Evolutionary conservation across 2,329 filamentous ascomycete species (phyloP), one percentile per base, ranked within the genome.

Genomic region (Diplodia sapinea): DNA sequence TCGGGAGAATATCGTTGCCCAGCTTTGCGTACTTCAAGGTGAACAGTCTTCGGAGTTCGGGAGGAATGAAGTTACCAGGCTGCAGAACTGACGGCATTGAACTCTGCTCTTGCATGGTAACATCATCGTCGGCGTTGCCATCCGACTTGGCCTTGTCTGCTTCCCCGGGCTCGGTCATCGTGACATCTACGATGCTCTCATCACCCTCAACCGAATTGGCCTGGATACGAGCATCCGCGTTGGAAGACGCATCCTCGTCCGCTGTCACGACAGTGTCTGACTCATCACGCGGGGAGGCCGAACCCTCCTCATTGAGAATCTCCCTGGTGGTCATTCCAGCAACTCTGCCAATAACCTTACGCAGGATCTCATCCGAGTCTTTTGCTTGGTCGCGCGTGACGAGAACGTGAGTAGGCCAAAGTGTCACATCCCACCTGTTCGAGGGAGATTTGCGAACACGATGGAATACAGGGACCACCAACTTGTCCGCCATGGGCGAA

Each of bases 111-210:
- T 70, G 70, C 70, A 74, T 74, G 50, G 77, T 78, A 13, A 68
- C 52, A 33, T 68, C 67, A 23, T 51, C 40, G 26, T 75, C 72
- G 2, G 77, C 73, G 13, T 73, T 29, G 13, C 71, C 69, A 54
- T 73, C 71, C 9, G 69, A 55, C 71, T 74, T 71, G 29, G 70
- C 68, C 26, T 69, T 40, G 23, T 70, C 65, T 4, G 72, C 71
- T 68, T 84, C 81, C 17, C 75, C 75, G 2, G 82, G 81, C 72
- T 93, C 90, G 65, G 88, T 89, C 89, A 97, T 94, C 0, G 91
- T 91, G 17, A 99, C 89, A 75, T 97, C 92, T 6, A 98, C 91
- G 74, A 97, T 88, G 69, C 92, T 92, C 69, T 97, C 94, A 77
- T 97, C 94, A 11, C 93, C 91, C 76, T 94, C 90, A 1, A 96